Percentiles rank a stretch among this genome's conserved stretches.
These are phyloP conservation scores for Xylaria sp. DNA, from an alignment of 495 filamentous ascomycete genomes.

Conservation along the genomic window DNA sequence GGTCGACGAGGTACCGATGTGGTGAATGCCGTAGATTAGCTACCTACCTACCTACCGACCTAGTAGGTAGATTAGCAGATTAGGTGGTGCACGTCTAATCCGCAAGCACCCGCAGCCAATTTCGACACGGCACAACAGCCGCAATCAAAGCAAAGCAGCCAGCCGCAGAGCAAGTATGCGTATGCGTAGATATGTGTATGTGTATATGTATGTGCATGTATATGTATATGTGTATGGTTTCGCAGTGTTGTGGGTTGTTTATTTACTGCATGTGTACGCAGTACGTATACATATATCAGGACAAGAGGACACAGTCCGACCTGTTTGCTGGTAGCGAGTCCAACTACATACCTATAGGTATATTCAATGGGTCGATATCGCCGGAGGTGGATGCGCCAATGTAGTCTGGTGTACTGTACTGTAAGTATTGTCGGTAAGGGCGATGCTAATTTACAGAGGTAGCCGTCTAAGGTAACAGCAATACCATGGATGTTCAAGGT, in stretches of 20 bases:
- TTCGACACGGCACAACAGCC: constrained; percentile 9
- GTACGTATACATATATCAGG: neutral
- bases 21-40: constrained; percentile 2
- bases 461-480: neutral
- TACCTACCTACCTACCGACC: too few species aligned
- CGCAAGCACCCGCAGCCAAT: neutral
- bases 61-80: too few species aligned
- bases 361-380: constrained; percentile 15
- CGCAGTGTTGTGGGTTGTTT: neutral
- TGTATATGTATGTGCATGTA: too few species aligned
- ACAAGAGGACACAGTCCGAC: neutral
- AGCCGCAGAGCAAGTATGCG: neutral
- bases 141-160: neutral
- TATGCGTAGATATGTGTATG: too few species aligned
- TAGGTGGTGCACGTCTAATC: neutral
- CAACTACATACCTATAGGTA: neutral
- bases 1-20: neutral
- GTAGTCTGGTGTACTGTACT: neutral
- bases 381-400: neutral
- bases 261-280: neutral
- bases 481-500: neutral
- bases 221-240: too few species aligned
- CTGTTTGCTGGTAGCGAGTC: neutral
- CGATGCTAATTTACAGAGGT: neutral
- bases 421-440: neutral